Evolutionary conservation across 352 stramenopile genomes (phyloP).

Genomic region (Saprolegnia parasitica): DNA sequence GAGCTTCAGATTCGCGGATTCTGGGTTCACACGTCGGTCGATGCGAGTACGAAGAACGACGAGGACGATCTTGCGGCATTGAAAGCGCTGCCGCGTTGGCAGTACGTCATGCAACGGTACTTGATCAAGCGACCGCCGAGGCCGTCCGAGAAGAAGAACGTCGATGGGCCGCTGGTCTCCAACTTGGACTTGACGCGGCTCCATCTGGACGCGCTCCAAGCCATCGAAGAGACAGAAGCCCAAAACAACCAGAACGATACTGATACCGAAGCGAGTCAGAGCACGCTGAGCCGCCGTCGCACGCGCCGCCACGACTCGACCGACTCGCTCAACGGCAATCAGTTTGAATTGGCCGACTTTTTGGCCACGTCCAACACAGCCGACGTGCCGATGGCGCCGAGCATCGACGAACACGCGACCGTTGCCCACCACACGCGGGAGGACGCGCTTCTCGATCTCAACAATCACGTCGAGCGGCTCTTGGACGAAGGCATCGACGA

Average conservation of each 20-base stretch:
- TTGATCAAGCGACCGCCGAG: background rate
- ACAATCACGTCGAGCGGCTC: slow-evolving; percentile 14
- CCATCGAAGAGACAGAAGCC: slow-evolving; percentile 1
- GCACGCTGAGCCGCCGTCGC: background rate
- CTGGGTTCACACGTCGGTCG: slow-evolving; percentile 35
- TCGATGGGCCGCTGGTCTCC: background rate
- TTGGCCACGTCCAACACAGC: slow-evolving; percentile 15
- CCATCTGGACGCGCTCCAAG: background rate
- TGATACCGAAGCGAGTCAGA: background rate
- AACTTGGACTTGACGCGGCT: background rate
- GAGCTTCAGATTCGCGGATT: slow-evolving; percentile 77
- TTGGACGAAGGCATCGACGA: background rate
- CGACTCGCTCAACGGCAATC: slow-evolving; percentile 22
- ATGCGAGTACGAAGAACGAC: background rate
- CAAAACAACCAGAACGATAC: background rate
- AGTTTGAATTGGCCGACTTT: slow-evolving; percentile 28
- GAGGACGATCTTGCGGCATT: background rate
- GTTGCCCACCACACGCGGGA: background rate
- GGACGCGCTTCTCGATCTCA: slow-evolving; percentile 4
- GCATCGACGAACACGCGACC: background rate
- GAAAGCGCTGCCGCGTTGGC: background rate
- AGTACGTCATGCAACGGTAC: background rate
- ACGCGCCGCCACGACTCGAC: slow-evolving; percentile 13
- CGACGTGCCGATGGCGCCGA: background rate
- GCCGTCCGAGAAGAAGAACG: background rate